Evolutionary conservation across 2,329 filamentous ascomycete species (phyloP).

Genomic region (Coniochaeta sp.): DNA sequence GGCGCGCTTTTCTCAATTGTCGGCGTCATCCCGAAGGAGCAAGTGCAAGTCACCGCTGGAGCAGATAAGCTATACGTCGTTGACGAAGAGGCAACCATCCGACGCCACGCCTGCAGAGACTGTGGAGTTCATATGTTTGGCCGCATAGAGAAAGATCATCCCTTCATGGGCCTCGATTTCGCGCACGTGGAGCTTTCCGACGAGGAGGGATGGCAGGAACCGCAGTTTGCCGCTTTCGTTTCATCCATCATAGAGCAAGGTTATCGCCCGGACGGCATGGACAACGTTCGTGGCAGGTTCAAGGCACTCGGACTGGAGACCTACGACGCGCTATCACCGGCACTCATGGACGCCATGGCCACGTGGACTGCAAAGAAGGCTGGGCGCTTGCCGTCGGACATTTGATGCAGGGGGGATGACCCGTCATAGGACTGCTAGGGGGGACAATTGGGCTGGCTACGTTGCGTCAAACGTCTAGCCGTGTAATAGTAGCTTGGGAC

Average conservation of each 20-base stretch:
- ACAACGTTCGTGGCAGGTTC: constrained; percentile 45
- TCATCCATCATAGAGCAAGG: constrained; percentile 63
- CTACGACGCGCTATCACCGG: constrained; percentile 55
- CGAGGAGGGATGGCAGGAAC: constrained; percentile 61
- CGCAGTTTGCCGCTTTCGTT: constrained; percentile 63
- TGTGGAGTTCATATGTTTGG: constrained; percentile 58
- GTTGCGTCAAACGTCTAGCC: too few relatives aligned
- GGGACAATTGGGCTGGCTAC: neutral
- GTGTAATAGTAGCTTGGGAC: too few relatives aligned
- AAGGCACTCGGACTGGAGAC: constrained; percentile 47
- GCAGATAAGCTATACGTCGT: constrained; percentile 47
- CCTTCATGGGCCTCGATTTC: constrained; percentile 64
- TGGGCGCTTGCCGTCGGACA: constrained; percentile 11
- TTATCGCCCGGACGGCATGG: constrained; percentile 46
- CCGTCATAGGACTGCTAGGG: neutral
- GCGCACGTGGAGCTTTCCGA: constrained; percentile 56
- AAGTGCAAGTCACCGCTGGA: constrained; percentile 50
- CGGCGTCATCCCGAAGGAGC: constrained; percentile 49
- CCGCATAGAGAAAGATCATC: constrained; percentile 55
- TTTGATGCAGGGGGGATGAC: neutral
- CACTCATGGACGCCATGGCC: constrained; percentile 55
- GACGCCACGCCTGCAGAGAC: constrained; percentile 51
- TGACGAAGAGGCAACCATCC: constrained; percentile 49
- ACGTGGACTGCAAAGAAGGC: constrained; percentile 45
- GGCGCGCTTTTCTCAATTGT: constrained; percentile 58